phyloP scores from a whole-genome alignment of 2,329 filamentous ascomycete genomes.

The Gremmenia infestans region DNA sequence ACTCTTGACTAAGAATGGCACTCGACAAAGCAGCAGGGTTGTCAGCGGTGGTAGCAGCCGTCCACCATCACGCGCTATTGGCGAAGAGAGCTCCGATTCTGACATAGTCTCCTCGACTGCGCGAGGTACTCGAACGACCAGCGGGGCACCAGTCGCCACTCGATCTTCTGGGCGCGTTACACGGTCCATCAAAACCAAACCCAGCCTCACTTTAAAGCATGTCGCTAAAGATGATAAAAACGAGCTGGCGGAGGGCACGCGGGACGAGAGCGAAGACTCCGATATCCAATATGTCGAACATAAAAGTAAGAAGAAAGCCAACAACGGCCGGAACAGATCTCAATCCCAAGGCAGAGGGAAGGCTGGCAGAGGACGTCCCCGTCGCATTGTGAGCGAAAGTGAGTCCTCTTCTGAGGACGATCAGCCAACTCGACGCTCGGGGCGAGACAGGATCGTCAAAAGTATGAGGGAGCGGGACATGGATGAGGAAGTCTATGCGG shows the following conservation, averaged over 20 bases:
- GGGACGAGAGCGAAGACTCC: slow-evolving; percentile 39
- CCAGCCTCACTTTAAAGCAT: not conserved
- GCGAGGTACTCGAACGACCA: slow-evolving; percentile 3
- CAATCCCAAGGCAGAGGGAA: slow-evolving; percentile 5
- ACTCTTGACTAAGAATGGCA: slow-evolving; percentile 12
- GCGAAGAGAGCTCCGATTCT: slow-evolving; percentile 11
- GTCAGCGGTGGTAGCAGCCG: slow-evolving; percentile 15
- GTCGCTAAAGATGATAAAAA: slow-evolving; percentile 16
- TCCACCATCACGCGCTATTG: slow-evolving; percentile 8
- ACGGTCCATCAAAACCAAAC: slow-evolving; percentile 17
- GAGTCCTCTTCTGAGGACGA: slow-evolving; percentile 16
- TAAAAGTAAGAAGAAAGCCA: slow-evolving; percentile 7
- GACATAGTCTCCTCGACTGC: slow-evolving; percentile 6
- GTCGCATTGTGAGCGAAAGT: slow-evolving; percentile 5
- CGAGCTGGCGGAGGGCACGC: slow-evolving; percentile 19
- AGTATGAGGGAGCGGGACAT: slow-evolving; percentile 47
- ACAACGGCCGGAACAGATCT: slow-evolving; percentile 4
- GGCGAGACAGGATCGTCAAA: slow-evolving; percentile 29
- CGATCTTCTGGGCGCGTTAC: slow-evolving; percentile 14
- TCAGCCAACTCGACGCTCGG: slow-evolving; percentile 31
- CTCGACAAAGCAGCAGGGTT: slow-evolving; percentile 16
- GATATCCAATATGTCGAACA: slow-evolving; percentile 47
- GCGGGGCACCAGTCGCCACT: not conserved
- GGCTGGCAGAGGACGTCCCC: slow-evolving; percentile 3
- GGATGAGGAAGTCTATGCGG: slow-evolving; percentile 43